A percentile compares a stretch with the other conserved stretches of the same genome.
These are phyloP conservation scores for Cutaneotrichosporon arboriforme DNA, from an alignment of 1,284 basidiomycete genomes.

Conservation along the genomic window DNA sequence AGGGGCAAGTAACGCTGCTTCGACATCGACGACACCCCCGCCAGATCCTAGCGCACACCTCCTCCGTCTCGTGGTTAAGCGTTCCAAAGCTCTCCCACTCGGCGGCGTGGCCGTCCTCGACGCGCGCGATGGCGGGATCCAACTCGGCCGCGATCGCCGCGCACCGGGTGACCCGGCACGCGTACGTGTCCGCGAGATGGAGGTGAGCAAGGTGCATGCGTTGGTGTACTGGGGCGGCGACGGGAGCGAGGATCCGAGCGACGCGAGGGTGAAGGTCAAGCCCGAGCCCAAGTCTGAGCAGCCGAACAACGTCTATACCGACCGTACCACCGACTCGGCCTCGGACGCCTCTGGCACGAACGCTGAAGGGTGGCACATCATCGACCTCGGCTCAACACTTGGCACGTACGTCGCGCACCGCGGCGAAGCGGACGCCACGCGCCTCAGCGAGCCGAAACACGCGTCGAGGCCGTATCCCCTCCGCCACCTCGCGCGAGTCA, in stretches of 20 bases:
- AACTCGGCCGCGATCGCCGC: slow-evolving; percentile 41
- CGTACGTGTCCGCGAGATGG: slow-evolving; percentile 44
- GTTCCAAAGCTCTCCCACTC: slow-evolving; percentile 19
- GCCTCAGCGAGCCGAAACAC: slow-evolving; percentile 29
- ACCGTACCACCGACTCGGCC: too few species aligned
- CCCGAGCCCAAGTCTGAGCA: too few species aligned
- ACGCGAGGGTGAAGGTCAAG: not conserved
- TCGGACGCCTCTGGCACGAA: not conserved
- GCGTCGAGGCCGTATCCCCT: slow-evolving; percentile 32
- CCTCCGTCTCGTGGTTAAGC: slow-evolving; percentile 39
- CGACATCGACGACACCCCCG: not conserved
- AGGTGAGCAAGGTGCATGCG: slow-evolving; percentile 46
- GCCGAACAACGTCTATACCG: too few species aligned
- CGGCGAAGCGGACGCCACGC: slow-evolving; percentile 11
- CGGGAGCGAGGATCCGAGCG: slow-evolving; percentile 3
- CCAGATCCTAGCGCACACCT: slow-evolving; percentile 15
- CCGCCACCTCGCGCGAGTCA: slow-evolving; percentile 29
- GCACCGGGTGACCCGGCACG: slow-evolving; percentile 30
- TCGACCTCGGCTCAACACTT: slow-evolving; percentile 46
- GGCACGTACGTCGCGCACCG: slow-evolving; percentile 38
- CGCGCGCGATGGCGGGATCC: slow-evolving; percentile 36
- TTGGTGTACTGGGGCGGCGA: slow-evolving; percentile 26
- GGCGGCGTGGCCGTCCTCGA: slow-evolving; percentile 41
- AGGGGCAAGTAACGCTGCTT: not conserved
- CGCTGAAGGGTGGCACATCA: slow-evolving; percentile 36